Conservation (phyloP, 768 basidiomycete genomes). For the Rhodotorula taiwanensis region DNA sequence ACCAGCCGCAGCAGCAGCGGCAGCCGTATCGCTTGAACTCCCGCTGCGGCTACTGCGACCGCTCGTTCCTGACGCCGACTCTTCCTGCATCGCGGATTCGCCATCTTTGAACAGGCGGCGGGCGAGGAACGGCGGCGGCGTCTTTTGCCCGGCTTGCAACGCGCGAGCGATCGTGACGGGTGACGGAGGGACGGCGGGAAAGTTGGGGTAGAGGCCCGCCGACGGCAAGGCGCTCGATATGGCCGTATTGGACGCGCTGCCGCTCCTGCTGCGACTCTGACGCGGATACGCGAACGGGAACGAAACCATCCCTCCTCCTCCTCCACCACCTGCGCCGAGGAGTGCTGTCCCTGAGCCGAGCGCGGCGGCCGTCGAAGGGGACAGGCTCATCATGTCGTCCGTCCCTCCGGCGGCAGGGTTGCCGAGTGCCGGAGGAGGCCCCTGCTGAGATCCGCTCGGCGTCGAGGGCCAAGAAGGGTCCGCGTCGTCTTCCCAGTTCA, state of each 20-base stretch:
- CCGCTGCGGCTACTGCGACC: conserved; percentile 21
- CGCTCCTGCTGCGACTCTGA: conserved; percentile 5
- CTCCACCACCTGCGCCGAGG: too few relatives aligned
- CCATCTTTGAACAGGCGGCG: conserved; percentile 31
- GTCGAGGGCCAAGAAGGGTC: neutral
- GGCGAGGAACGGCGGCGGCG: conserved; percentile 31
- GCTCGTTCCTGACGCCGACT: conserved; percentile 5
- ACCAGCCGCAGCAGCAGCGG: too few relatives aligned
- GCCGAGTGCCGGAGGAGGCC: neutral
- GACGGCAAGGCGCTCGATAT: neutral
- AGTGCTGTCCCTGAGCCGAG: neutral
- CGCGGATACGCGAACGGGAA: too few relatives aligned
- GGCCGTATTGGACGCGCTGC: conserved; percentile 7
- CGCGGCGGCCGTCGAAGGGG: neutral
- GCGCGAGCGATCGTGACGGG: conserved; percentile 32
- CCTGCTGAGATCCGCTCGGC: neutral
- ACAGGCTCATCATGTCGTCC: conserved; percentile 14
- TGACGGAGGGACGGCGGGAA: conserved; percentile 16
- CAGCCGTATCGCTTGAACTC: conserved; percentile 4
- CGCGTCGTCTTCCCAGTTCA: neutral
- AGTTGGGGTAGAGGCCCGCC: neutral
- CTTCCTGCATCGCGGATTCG: conserved; percentile 5
- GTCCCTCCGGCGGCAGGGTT: neutral
- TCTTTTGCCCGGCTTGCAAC: conserved; percentile 22
- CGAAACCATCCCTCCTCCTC: too few relatives aligned